Evolutionary conservation across 75 land plant species (phyloP), one percentile per base, ranked within the genome.

Genomic region (Picea sitchensis): DNA sequence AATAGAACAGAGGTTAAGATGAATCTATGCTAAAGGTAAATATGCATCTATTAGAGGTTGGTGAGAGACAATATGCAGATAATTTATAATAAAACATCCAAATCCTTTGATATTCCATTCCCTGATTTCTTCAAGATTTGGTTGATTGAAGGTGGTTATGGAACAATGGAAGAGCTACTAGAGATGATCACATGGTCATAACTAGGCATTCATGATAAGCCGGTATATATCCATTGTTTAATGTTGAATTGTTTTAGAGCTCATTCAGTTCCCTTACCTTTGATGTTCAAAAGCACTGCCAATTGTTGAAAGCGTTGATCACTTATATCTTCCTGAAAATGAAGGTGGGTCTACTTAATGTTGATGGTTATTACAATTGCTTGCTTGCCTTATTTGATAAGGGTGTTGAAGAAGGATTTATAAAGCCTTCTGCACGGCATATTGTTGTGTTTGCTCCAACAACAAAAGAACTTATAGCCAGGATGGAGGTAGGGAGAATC

Each of bases 271-370:
- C 54, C 54, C 56, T 51, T 51, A 51, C 12, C 56, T 8, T 51
- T 51, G 56, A 51, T 51, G 12, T 51, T 51, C 56, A 51, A 51
- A 11, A 9, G 56, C 11, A 51, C 0, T 51, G 12, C 56, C 56
- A 9, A 51, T 51, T 51, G 11, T 51, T 51, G 56, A 51, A 11
- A 51, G 13, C 11, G 9, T 51, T 51, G 56, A 51, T 51, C 11
- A 51, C 1, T 51, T 12, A 51, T 51, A 51, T 56, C 14, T 14
- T 14, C 26, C n/a, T 67, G 21, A 34, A 75, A 75, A 59, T 18
- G 26, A 81, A 93, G 96, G 92, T 93, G 83, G 96, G 98, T n/a
- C 80, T 95, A 63, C 81, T 95, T 44, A 95, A 95, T 79, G 92
- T 93, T 20, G 98, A 95, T 82, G 98, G 96, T 5, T 95, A 93